Evolutionary conservation across 371 early-diverging fungal species (phyloP).

Genomic region (Saksenaea oblongispora): DNA sequence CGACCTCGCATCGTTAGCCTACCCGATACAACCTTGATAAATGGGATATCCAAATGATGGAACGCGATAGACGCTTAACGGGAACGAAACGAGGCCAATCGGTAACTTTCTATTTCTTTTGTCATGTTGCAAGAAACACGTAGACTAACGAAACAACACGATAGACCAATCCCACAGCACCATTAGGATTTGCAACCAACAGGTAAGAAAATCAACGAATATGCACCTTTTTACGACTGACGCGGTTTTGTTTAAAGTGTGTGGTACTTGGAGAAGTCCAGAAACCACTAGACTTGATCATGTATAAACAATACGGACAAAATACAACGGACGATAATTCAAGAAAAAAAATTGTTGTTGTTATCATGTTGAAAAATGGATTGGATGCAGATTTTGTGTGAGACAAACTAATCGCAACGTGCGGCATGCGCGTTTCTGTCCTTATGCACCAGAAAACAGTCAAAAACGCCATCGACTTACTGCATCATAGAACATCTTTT

Average conservation of each 20-base stretch:
- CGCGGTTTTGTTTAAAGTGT: conserved; percentile 23
- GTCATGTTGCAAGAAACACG: not conserved
- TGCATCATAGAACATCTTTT: too few species aligned
- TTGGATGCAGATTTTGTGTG: too few species aligned
- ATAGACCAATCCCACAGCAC: conserved; percentile 44
- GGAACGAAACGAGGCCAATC: conserved; percentile 51
- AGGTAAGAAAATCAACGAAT: conserved; percentile 28
- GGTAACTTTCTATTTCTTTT: conserved; percentile 23
- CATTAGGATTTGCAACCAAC: conserved; percentile 44
- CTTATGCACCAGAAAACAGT: too few species aligned
- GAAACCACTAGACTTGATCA: conserved; percentile 24
- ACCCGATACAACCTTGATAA: conserved; percentile 41
- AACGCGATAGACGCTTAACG: conserved; percentile 56
- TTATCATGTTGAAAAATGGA: too few species aligned
- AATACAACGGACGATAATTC: too few species aligned
- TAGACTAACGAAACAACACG: not conserved
- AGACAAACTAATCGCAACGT: too few species aligned
- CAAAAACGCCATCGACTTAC: too few species aligned
- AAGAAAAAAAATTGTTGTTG: too few species aligned
- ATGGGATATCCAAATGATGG: conserved; percentile 58
- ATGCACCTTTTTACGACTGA: not conserved
- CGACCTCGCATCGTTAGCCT: conserved; percentile 13
- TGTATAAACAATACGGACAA: not conserved
- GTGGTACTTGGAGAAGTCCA: conserved; percentile 52
- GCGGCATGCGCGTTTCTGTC: too few species aligned